These are phyloP conservation scores for Raddia distichophylla DNA, from an alignment of 176 grass and related monocot species.

Conservation along the genomic window DNA sequence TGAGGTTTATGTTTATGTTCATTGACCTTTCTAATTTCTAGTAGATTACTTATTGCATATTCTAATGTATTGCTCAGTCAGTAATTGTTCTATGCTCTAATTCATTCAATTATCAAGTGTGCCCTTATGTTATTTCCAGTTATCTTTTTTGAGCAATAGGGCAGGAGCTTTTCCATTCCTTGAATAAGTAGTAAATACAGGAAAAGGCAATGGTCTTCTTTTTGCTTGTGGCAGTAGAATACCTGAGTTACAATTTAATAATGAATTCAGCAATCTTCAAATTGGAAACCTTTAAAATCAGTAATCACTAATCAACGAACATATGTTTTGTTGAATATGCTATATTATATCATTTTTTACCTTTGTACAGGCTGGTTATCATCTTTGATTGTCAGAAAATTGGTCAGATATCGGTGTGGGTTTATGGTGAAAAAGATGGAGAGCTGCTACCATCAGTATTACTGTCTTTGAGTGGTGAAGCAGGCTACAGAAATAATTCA, in stretches of 20 bases:
- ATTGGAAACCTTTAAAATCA: too few species aligned
- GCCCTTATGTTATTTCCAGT: neutral
- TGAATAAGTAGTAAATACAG: too few species aligned
- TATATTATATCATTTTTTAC: constrained; percentile 26
- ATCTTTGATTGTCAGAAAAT: constrained; percentile 89
- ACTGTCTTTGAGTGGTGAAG: constrained; percentile 91
- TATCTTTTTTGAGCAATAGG: too few species aligned
- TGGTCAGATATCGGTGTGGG: constrained; percentile 71
- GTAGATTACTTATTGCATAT: constrained; percentile 21
- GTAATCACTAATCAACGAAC: too few species aligned
- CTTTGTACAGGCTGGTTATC: constrained; percentile 69
- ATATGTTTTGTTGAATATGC: too few species aligned
- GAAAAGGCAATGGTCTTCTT: neutral
- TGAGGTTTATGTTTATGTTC: constrained; percentile 25
- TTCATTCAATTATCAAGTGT: constrained; percentile 8
- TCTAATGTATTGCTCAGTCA: constrained; percentile 6
- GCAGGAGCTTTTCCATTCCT: too few species aligned
- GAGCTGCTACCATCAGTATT: constrained; percentile 80
- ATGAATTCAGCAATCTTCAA: too few species aligned
- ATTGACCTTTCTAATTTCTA: constrained; percentile 4
- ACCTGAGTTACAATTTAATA: too few species aligned
- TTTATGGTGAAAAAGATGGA: constrained; percentile 60
- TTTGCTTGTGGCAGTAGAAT: neutral
- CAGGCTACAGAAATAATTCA: constrained; percentile 97
- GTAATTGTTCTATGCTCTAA: constrained; percentile 9